Base-by-base conservation (phyloP, 768 basidiomycete genomes). In the Termitomyces sp. region DNA sequence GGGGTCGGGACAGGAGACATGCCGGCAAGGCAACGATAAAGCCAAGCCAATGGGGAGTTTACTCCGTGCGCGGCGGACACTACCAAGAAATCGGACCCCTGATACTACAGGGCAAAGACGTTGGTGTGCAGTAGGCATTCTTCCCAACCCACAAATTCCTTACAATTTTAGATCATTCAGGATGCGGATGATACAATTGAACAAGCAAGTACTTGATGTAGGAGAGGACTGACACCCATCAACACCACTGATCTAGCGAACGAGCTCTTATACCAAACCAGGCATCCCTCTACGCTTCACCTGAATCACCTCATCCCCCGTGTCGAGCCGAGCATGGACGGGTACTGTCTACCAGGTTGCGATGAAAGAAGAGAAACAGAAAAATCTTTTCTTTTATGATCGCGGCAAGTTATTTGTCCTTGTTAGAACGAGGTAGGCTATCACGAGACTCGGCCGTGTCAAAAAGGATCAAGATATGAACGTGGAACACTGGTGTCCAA, bases 321-420 rank as follows among this genome's bases (percentile, higher is more conserved):
- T 73, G 71, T 81, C 55, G 53, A 54, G 58, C 60, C 59, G 58
- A 53, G 56, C 65, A 68, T 71, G 78, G 77, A 74, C 78, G 80
- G 85, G 85, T 79, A 87, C 85, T 87, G 85, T 87, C 85, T 86
- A 80, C 66, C 68, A 78, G 82, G 84, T 70, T 76, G 85, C 85
- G 81, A 33, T 8, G 31, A 33, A 33, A 33, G 31, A 33, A 33
- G 9, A 2, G 8, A 9, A 33, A 33, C 31, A 17, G 2, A 5
- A 26, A 45, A 37, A 2, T 54, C 28, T 21, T 30, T 21, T 1
- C 1, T 6, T 26, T 58, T 43, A 60, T 60, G 60, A 53, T 31
- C 3, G 40, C 54, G 14, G 11, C 41, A 33, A n/a, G 14, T 6
- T 53, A 37, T 50, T 50, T 50, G 49, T 37, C 49, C 23, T 38